A percentile compares a stretch with the other conserved stretches of the same genome.
Conservation (phyloP, 2,329 filamentous ascomycete species). For the Apiospora pterosperma region DNA sequence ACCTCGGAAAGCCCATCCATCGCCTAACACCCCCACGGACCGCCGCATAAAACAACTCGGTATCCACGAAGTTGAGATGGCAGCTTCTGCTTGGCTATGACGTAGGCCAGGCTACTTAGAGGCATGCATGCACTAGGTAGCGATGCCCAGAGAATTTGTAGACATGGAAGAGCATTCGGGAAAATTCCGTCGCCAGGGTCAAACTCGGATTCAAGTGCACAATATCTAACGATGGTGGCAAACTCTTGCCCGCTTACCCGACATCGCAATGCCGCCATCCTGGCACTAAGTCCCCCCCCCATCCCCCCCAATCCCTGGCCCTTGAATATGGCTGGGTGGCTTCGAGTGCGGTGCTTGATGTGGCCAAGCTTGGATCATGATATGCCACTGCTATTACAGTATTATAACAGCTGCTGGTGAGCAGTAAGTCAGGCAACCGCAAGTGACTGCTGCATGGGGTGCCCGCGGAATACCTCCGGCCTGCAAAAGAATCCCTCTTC, state of each 20-base stretch:
- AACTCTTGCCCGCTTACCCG: background rate
- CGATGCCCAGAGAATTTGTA: background rate
- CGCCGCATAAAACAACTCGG: background rate
- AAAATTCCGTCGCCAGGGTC: background rate
- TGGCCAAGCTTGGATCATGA: background rate
- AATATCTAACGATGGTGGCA: conserved; percentile 1
- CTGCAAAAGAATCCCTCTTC: background rate
- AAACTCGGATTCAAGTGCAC: background rate
- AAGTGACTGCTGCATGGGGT: background rate
- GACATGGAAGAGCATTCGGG: background rate
- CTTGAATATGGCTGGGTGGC: too few species aligned
- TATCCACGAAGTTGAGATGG: background rate
- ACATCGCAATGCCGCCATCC: background rate
- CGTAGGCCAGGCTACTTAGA: background rate
- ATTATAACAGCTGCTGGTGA: background rate
- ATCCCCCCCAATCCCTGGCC: too few species aligned
- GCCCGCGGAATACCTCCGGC: background rate
- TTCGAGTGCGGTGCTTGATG: background rate
- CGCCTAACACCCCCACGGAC: background rate
- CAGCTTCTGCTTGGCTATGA: background rate
- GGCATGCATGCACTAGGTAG: background rate
- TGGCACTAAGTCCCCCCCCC: too few species aligned
- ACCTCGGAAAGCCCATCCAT: background rate
- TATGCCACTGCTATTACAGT: background rate
- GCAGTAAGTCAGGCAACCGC: background rate